Evolutionary conservation across 176 grass and related monocot genomes (phyloP), one percentile per base, ranked within the genome.

Genomic region (Aegilops bicornis): DNA sequence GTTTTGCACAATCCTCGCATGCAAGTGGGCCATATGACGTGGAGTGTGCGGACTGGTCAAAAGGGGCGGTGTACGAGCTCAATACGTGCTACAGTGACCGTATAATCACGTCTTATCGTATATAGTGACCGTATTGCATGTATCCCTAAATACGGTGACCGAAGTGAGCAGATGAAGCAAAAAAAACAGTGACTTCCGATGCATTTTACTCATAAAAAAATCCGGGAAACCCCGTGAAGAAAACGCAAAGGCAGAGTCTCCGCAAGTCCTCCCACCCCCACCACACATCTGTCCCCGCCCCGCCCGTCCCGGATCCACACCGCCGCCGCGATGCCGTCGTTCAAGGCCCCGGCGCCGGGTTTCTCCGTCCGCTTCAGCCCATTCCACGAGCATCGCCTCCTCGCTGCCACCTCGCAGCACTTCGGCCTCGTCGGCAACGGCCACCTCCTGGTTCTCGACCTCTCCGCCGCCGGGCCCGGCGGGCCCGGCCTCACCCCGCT

Each of bases 381-480:
- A 4, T 98, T 98, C 89, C 79, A 88, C 91, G 95, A 98, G 83
- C 84, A 92, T 14, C 91, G 95, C 43, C 85, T 98, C 19, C 89
- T 95, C 2, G 95, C 78, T 0, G 95, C 89, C 30, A 86, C 93
- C 31, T 86, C 93, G 7, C 95, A 98, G 69, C 89, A 95, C 93
- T 98, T 82, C 88, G 95, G 95, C 27, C 87, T 98, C 36, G 80
- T 98, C 70, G 95, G 95, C 14, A 98, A 95, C 89, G 95, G 95
- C n/a, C 95, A 94, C 65, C 86, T 98, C 84, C 90, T 95, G 77
- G 89, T 98, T 64, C 89, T 98, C 77, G 93, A 98, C 88, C 22
- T 76, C 24, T 29, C 72, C 72, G 72, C 72, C 14, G 42, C 72
- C 7, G 72, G 72, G 3, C 72, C 72, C 73, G 72, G 7, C 42